These are phyloP conservation scores for Debaryomyces udenii DNA, from an alignment of 1,139 yeast genomes.

Conservation along the genomic window DNA sequence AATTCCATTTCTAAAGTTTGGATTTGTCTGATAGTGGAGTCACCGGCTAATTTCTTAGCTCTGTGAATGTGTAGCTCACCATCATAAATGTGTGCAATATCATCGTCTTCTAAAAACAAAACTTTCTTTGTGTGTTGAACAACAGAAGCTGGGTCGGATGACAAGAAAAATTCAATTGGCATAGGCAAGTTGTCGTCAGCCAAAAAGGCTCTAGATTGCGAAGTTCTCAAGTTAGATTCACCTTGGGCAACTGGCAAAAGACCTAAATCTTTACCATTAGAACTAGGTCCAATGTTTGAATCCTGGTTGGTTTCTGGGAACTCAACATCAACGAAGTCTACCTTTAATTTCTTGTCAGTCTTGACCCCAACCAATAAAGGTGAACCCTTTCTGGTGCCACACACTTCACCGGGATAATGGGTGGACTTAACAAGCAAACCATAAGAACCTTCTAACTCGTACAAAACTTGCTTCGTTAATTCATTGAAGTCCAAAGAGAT, in stretches of 20 bases:
- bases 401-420: conserved; percentile 93
- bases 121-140: conserved; percentile 97
- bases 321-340: conserved; percentile 97
- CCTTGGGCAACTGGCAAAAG: conserved; percentile 45
- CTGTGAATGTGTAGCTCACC: conserved; percentile 99
- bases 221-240: conserved; percentile 69
- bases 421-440: conserved; percentile 91
- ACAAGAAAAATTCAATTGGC: conserved; percentile 94
- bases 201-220: conserved; percentile 90
- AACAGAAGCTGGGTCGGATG: conserved; percentile 98
- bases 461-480: conserved; percentile 87
- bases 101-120: conserved; percentile 94
- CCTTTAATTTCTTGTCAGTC: conserved; percentile 92
- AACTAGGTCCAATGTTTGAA: conserved; percentile 12
- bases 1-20: conserved; percentile 97
- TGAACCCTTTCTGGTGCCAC: conserved; percentile 98
- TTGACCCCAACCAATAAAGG: conserved; percentile 97
- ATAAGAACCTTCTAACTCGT: conserved; percentile 96
- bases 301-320: conserved; percentile 65
- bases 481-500: conserved; percentile 76
- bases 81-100: conserved; percentile 96
- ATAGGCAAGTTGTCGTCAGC: conserved; percentile 90
- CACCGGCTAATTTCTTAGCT: conserved; percentile 88
- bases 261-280: conserved; percentile 25
- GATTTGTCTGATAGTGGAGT: conserved; percentile 90